Evolutionary conservation across 768 basidiomycete genomes (phyloP), one percentile per base, ranked within the genome.

Genomic region (Krasilnikovozyma curviuscula): DNA sequence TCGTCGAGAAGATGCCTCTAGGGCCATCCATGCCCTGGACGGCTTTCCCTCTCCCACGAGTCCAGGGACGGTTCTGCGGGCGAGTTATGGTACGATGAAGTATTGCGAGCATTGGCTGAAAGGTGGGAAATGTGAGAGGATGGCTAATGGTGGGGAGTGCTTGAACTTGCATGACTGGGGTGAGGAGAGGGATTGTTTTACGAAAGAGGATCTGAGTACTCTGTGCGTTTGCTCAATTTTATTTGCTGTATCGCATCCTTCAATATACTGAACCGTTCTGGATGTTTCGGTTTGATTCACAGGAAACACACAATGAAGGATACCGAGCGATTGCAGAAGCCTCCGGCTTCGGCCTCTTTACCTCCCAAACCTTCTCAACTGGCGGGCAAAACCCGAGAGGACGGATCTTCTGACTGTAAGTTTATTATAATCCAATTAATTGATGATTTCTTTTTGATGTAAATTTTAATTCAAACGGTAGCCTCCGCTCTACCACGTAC

Each of bases 111-210:
- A 78, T 3, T 97, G 93, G 63, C 73, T 98, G 52, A 81, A 89
- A 34, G 78, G 83, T 18, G 72, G 74, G 30, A 71, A 72, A 51
- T 98, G 93, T 65, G 73, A 77, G 49, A 85, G 85, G 58, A 79
- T 82, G 16, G 40, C 42, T 57, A 78, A 74, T 55, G n/a, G n/a
- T n/a, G n/a, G n/a, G n/a, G n/a, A n/a, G n/a, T 98, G 93, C 65
- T 80, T 89, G 78, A 82, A 83, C 62, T 68, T 89, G 37, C 93
- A 98, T 61, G 93, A 97, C 63, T 93, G 86, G 84, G 93, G 89
- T 29, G 93, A 95, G 53, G 91, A 97, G 66, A 82, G 85, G 48
- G 93, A 98, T 64, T 89, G 84, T 59, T 89, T 93, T 61, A 88
- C 89, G 1, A 89, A 89, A 66, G 88, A 95, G 63, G 91, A 97